Conservation (phyloP, 768 basidiomycete genomes). For the Trametes punicea region DNA sequence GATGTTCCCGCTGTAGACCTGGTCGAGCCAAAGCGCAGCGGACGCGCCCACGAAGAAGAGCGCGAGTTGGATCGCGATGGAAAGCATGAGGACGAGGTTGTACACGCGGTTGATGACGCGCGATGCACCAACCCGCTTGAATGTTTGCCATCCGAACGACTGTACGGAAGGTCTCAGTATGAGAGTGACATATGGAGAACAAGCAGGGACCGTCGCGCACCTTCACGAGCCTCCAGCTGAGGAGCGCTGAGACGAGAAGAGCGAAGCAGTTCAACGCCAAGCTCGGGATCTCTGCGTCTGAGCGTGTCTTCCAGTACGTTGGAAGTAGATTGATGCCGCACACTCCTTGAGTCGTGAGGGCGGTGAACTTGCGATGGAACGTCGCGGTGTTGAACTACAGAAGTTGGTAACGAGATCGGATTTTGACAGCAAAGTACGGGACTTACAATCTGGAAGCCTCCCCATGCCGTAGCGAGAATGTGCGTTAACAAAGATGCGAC, state of each 20-base stretch:
- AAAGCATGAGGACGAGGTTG: constrained; percentile 65
- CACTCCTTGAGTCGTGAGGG: constrained; percentile 59
- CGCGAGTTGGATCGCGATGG: constrained; percentile 71
- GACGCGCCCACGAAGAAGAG: constrained; percentile 73
- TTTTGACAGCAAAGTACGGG: not conserved
- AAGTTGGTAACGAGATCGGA: not conserved
- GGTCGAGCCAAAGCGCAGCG: constrained; percentile 75
- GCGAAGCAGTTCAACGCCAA: constrained; percentile 60
- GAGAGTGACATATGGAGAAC: not conserved
- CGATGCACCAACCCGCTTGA: constrained; percentile 81
- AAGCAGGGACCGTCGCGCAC: constrained; percentile 33
- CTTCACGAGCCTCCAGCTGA: constrained; percentile 76
- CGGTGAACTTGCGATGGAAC: constrained; percentile 55
- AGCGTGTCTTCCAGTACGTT: constrained; percentile 61
- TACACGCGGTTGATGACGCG: constrained; percentile 71
- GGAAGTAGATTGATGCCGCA: constrained; percentile 58
- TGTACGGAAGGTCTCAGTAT: constrained; percentile 24
- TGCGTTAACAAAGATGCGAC: constrained; percentile 73
- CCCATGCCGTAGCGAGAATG: constrained; percentile 69
- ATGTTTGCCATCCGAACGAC: constrained; percentile 84
- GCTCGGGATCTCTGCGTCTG: constrained; percentile 59
- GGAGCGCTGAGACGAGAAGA: constrained; percentile 54
- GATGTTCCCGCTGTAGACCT: constrained; percentile 63
- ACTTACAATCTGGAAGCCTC: constrained; percentile 55
- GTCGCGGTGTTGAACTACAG: constrained; percentile 42